Percentiles rank a stretch among this genome's conserved stretches.
Conservation (phyloP, 768 basidiomycete species). For the Trametes punicea region DNA sequence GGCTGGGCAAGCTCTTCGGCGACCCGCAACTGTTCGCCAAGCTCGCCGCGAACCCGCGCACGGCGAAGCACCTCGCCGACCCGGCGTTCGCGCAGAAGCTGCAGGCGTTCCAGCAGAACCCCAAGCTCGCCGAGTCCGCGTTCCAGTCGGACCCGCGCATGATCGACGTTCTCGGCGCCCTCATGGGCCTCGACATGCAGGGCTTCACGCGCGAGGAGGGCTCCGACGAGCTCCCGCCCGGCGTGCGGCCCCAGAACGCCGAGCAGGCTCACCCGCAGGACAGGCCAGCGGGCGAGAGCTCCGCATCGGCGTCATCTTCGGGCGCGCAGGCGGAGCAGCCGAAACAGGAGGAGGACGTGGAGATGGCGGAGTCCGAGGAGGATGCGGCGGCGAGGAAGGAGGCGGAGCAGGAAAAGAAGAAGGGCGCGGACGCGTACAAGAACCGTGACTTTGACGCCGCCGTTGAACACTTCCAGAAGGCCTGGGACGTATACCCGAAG, state of each 20-base stretch:
- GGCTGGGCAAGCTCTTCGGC: slow-evolving; percentile 72
- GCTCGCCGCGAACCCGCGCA: slow-evolving; percentile 84
- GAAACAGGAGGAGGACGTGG: slow-evolving; percentile 53
- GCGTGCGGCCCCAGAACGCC: slow-evolving; percentile 33
- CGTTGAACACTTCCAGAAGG: slow-evolving; percentile 69
- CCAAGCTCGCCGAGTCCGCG: slow-evolving; percentile 54
- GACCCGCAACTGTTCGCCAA: slow-evolving; percentile 84
- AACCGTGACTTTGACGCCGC: slow-evolving; percentile 79
- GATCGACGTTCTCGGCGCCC: slow-evolving; percentile 89
- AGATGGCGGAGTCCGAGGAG: slow-evolving; percentile 55
- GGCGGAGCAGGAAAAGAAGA: slow-evolving; percentile 76
- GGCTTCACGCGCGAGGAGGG: slow-evolving; percentile 83
- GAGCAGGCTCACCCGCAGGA: no score
- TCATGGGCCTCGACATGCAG: slow-evolving; percentile 92
- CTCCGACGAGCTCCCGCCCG: slow-evolving; percentile 73
- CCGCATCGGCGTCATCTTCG: slow-evolving; percentile 34
- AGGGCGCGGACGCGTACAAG: slow-evolving; percentile 82
- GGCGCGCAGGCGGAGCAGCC: slow-evolving; percentile 36
- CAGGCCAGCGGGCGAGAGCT: slow-evolving; percentile 13
- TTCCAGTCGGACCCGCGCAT: slow-evolving; percentile 76
- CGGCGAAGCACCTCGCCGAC: slow-evolving; percentile 79
- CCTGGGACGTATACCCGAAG: slow-evolving; percentile 92
- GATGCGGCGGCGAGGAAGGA: slow-evolving; percentile 73
- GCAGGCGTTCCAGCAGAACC: slow-evolving; percentile 65
- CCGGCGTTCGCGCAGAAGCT: slow-evolving; percentile 79